Conservation (phyloP, 176 grass and related monocot species). For the Musa itinerans region DNA sequence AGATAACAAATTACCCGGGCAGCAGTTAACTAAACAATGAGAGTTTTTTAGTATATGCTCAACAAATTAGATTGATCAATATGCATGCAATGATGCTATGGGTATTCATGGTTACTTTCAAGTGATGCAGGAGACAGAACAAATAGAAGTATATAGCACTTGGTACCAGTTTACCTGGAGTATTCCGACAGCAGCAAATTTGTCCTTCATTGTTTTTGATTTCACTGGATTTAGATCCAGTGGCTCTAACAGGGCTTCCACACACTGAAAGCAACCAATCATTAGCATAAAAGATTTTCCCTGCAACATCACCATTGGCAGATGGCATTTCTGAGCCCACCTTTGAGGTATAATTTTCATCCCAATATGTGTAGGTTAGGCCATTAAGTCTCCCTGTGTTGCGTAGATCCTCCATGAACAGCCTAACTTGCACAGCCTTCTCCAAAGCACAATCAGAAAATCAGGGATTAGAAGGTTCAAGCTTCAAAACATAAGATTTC, state of each 20-base stretch:
- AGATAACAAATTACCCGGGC: too few species aligned
- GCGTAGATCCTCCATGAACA: conserved; percentile 63
- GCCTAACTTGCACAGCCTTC: conserved; percentile 69
- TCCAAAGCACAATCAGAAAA: conserved; percentile 22
- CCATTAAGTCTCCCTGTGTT: conserved; percentile 61
- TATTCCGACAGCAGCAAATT: conserved; percentile 91
- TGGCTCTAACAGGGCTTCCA: conserved; percentile 68
- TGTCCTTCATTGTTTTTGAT: conserved; percentile 71
- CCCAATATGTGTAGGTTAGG: conserved; percentile 73
- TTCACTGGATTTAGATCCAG: conserved; percentile 50
- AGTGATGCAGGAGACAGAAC: background rate
- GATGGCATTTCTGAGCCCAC: conserved; percentile 17
- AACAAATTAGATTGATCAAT: too few species aligned
- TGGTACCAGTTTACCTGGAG: conserved; percentile 40
- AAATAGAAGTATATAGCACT: background rate
- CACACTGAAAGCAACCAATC: conserved; percentile 41
- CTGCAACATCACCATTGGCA: background rate
- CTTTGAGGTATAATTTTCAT: conserved; percentile 92
- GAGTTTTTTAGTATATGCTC: too few species aligned
- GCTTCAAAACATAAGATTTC: background rate
- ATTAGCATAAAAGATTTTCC: background rate
- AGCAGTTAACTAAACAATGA: too few species aligned
- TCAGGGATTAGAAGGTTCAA: conserved; percentile 21
- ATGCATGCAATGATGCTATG: too few species aligned
- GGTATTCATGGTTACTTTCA: background rate